Evolutionary conservation across 2,329 filamentous ascomycete species (phyloP).

Genomic region (Clonostachys solani): DNA sequence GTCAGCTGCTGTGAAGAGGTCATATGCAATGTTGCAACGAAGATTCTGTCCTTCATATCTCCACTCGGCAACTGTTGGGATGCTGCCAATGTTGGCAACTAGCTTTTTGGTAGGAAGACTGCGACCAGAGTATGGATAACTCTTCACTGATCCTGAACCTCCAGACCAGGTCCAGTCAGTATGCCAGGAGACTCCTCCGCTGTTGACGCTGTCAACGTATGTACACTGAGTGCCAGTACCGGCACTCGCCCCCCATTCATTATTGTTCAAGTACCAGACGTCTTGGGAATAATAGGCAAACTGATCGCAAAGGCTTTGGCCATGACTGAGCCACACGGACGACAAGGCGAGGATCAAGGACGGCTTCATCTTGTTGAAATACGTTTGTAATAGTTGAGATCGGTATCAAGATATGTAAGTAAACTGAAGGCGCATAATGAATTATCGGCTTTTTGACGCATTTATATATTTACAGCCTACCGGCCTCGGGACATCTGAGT

Average conservation of each 20-base stretch:
- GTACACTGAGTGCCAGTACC: constrained; percentile 32
- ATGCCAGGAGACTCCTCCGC: constrained; percentile 28
- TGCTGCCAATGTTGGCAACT: constrained; percentile 21
- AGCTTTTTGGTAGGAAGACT: constrained; percentile 12
- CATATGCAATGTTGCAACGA: constrained; percentile 54
- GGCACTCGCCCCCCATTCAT: constrained; percentile 28
- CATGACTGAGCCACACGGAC: background rate
- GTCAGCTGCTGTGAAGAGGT: constrained; percentile 47
- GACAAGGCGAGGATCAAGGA: too few relatives aligned
- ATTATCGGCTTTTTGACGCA: too few relatives aligned
- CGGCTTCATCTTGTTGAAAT: too few relatives aligned
- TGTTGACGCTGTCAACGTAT: constrained; percentile 24
- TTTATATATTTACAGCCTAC: too few relatives aligned
- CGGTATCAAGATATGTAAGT: too few relatives aligned
- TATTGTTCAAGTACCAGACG: constrained; percentile 26
- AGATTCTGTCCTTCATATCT: constrained; percentile 18
- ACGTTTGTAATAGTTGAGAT: too few relatives aligned
- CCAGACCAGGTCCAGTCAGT: constrained; percentile 34
- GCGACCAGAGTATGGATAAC: constrained; percentile 23
- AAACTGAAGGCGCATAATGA: too few relatives aligned
- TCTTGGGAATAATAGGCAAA: constrained; percentile 11
- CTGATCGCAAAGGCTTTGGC: constrained; percentile 13
- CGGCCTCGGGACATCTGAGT: too few relatives aligned
- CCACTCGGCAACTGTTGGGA: constrained; percentile 25
- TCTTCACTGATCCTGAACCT: constrained; percentile 30